phyloP scores from a whole-genome alignment of 768 basidiomycete genomes.

The Kondoa malvinella region DNA sequence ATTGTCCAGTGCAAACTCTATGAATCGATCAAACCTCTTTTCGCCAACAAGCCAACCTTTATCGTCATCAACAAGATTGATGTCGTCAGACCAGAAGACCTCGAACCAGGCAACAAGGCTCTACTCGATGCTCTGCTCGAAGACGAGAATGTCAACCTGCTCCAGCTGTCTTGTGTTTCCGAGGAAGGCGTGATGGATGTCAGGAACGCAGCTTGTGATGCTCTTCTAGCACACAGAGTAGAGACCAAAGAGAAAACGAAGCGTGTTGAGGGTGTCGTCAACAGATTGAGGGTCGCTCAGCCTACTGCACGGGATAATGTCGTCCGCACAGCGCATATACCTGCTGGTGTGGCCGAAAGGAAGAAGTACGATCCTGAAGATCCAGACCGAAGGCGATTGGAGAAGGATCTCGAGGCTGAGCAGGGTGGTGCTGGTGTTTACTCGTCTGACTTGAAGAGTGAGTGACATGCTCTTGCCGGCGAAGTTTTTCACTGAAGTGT shows the following conservation, averaged over 20 bases:
- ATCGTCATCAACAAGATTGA: slow-evolving; percentile 98
- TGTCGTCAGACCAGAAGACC: slow-evolving; percentile 69
- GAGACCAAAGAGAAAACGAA: slow-evolving; percentile 83
- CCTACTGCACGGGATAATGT: slow-evolving; percentile 83
- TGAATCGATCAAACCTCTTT: slow-evolving; percentile 97
- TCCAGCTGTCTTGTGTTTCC: slow-evolving; percentile 83
- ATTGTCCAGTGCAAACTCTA: slow-evolving; percentile 97
- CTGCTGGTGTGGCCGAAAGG: slow-evolving; percentile 57
- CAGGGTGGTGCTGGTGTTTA: slow-evolving; percentile 81
- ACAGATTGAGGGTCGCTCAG: slow-evolving; percentile 87
- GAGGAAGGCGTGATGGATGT: slow-evolving; percentile 97
- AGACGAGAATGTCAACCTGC: slow-evolving; percentile 49
- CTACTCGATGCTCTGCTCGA: slow-evolving; percentile 72
- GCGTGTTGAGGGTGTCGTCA: slow-evolving; percentile 79
- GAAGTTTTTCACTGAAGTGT: slow-evolving; percentile 4
- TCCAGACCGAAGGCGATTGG: slow-evolving; percentile 53
- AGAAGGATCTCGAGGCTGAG: slow-evolving; percentile 66
- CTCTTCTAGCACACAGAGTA: slow-evolving; percentile 82
- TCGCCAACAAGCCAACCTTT: slow-evolving; percentile 75
- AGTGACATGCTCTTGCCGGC: slow-evolving; percentile 28
- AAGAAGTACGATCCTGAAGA: slow-evolving; percentile 75
- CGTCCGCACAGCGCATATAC: slow-evolving; percentile 71
- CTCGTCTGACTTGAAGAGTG: slow-evolving; percentile 77
- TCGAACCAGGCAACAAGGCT: slow-evolving; percentile 53
- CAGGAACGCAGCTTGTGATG: slow-evolving; percentile 87